Evolutionary conservation across 2,329 filamentous ascomycete genomes (phyloP), one percentile per base, ranked within the genome.

Genomic region (Venturia pyrina): DNA sequence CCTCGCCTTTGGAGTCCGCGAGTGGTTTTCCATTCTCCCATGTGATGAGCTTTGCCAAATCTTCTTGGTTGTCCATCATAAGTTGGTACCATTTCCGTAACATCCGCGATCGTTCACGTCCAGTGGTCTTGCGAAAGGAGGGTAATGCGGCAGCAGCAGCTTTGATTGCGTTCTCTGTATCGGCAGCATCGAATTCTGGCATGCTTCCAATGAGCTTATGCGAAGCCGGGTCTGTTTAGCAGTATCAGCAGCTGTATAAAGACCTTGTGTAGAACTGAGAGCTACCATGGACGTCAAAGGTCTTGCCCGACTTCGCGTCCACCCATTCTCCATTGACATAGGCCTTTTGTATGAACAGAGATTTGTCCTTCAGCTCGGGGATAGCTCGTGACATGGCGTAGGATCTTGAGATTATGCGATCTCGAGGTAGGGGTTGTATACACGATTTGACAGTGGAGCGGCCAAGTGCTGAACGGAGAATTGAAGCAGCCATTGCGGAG

Each of bases 321-420:
- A 96, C 85, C 90, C 93, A 99, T 83, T 96, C 85, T 73, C 95
- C 95, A 75, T 99, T 93, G 73, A 98, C 87, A 74, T 93, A 97
- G 72, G 87, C 79, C 74, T 93, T 85, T 71, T 88, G 86, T 80
- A 96, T 97, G 72, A 98, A 85, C 67, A 99, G 84, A 32, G 77
- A 79, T 68, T 77, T 76, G 71, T 82, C 80, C 67, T 77, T 81
- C 68, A 82, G 77, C 77, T 79, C 67, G 28, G 60, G 60, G 7
- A 62, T 46, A 43, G n/a, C 17, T 44, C 8, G 21, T 34, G 60
- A 53, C 66, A 67, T 63, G 34, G 46, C 50, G 37, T 41, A 59
- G 5, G 21, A 32, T 40, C 40, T 57, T n/a, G 44, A 44, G 6
- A 53, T 50, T 34, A 62, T 21, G 57, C 43, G 64, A 7, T 17